phyloP scores from a whole-genome alignment of 1,284 basidiomycete species.

The Microbotryum lychnidis-dioicae region DNA sequence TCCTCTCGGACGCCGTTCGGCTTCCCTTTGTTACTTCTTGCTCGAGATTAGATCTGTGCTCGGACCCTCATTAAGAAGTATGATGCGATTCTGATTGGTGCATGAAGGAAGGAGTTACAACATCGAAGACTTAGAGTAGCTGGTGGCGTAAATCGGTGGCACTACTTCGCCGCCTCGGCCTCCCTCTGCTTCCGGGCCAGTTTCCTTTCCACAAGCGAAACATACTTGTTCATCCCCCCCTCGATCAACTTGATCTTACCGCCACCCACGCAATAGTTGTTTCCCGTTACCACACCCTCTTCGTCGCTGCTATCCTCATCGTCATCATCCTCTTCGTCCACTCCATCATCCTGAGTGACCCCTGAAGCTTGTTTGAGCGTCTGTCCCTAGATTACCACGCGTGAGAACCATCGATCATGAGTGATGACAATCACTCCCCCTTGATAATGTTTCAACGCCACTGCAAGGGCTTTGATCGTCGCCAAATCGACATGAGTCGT shows the following conservation, averaged over 20 bases:
- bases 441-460: slow-evolving; percentile 50
- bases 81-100: too few species aligned
- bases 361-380: slow-evolving; percentile 31
- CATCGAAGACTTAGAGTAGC: too few species aligned
- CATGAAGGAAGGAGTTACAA: too few species aligned
- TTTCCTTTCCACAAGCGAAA: slow-evolving; percentile 15
- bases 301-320: slow-evolving; percentile 26
- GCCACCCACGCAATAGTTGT: slow-evolving; percentile 45
- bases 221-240: slow-evolving; percentile 18
- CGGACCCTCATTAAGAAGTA: too few species aligned
- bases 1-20: too few species aligned
- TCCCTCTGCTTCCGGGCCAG: slow-evolving; percentile 1
- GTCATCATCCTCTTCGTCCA: slow-evolving; percentile 36
- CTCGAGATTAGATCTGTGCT: too few species aligned
- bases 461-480: slow-evolving; percentile 54
- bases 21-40: too few species aligned
- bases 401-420: slow-evolving; percentile 53
- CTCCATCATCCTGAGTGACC: slow-evolving; percentile 34
- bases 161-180: too few species aligned
- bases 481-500: slow-evolving; percentile 63
- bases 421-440: slow-evolving; percentile 59
- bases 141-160: too few species aligned
- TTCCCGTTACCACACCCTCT: slow-evolving; percentile 37
- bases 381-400: slow-evolving; percentile 42
- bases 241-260: slow-evolving; percentile 43